Evolutionary conservation across 2,329 filamentous ascomycete species (phyloP).

Genomic region (Ustilaginoidea virens): DNA sequence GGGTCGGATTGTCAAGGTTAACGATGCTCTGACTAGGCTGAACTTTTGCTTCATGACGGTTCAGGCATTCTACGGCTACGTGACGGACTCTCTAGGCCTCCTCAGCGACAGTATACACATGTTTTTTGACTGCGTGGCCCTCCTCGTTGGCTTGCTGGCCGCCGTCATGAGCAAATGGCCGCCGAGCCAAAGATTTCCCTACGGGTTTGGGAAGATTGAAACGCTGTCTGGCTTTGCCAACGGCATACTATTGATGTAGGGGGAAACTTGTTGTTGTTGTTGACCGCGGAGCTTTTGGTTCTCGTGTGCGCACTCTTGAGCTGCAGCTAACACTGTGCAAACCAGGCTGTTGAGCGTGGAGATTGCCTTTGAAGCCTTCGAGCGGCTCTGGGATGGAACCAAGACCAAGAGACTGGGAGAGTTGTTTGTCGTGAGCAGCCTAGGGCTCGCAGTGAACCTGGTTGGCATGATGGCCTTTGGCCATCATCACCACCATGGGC

Average conservation of each 20-base stretch:
- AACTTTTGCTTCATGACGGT: slow-evolving; percentile 93
- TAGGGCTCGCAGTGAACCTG: slow-evolving; percentile 80
- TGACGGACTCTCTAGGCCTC: slow-evolving; percentile 87
- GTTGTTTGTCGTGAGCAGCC: slow-evolving; percentile 72
- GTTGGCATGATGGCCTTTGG: slow-evolving; percentile 81
- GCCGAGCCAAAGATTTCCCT: slow-evolving; percentile 74
- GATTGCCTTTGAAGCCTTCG: slow-evolving; percentile 88
- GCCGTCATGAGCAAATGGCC: slow-evolving; percentile 96
- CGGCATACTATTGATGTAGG: slow-evolving; percentile 80
- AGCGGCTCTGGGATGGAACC: slow-evolving; percentile 69
- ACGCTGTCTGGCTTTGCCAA: slow-evolving; percentile 94
- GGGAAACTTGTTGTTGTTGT: background rate
- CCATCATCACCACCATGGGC: slow-evolving; percentile 39
- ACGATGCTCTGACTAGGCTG: slow-evolving; percentile 38
- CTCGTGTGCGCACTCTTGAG: background rate
- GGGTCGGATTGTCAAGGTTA: background rate
- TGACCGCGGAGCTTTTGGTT: background rate
- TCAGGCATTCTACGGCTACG: slow-evolving; percentile 84
- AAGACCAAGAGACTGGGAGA: slow-evolving; percentile 75
- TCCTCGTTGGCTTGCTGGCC: slow-evolving; percentile 79
- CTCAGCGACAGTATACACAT: slow-evolving; percentile 97
- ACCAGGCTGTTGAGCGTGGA: slow-evolving; percentile 78
- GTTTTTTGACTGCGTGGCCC: slow-evolving; percentile 94
- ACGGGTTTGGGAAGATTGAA: slow-evolving; percentile 94
- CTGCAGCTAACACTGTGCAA: background rate